These are phyloP conservation scores for Microthyrium microscopicum DNA, from an alignment of 2,329 filamentous ascomycete species.

Conservation along the genomic window DNA sequence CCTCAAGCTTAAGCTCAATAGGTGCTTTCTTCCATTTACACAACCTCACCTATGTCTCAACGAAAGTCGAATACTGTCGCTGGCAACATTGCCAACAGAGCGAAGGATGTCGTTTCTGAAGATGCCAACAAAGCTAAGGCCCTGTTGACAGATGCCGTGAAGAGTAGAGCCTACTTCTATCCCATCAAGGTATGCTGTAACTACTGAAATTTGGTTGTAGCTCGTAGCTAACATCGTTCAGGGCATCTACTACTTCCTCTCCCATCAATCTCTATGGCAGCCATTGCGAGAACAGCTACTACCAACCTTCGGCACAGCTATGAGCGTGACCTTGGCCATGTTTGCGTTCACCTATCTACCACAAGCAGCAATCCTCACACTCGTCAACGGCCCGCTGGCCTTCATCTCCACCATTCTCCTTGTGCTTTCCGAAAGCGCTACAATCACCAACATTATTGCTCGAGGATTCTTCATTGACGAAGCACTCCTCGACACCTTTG, in stretches of 20 bases:
- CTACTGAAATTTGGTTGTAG: not conserved
- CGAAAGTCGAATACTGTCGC: no score
- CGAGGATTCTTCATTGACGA: slow-evolving; percentile 66
- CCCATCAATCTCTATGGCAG: slow-evolving; percentile 40
- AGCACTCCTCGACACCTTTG: slow-evolving; percentile 75
- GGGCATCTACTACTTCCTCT: slow-evolving; percentile 44
- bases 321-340: slow-evolving; percentile 60
- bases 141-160: slow-evolving; percentile 51
- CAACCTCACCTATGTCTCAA: no score
- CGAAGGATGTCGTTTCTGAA: slow-evolving; percentile 44
- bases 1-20: no score
- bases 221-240: slow-evolving; percentile 14
- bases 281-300: slow-evolving; percentile 40
- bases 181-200: slow-evolving; percentile 46
- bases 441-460: slow-evolving; percentile 35
- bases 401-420: slow-evolving; percentile 56
- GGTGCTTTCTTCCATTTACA: no score
- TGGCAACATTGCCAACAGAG: slow-evolving; percentile 28
- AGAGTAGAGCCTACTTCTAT: slow-evolving; percentile 69
- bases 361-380: slow-evolving; percentile 64
- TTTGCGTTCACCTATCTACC: slow-evolving; percentile 78
- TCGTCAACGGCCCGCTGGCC: slow-evolving; percentile 71
- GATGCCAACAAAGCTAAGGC: slow-evolving; percentile 52
- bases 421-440: slow-evolving; percentile 35
- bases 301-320: slow-evolving; percentile 51